Conservation (phyloP, 169 alveolate species). For the Hammondia hammondi region DNA sequence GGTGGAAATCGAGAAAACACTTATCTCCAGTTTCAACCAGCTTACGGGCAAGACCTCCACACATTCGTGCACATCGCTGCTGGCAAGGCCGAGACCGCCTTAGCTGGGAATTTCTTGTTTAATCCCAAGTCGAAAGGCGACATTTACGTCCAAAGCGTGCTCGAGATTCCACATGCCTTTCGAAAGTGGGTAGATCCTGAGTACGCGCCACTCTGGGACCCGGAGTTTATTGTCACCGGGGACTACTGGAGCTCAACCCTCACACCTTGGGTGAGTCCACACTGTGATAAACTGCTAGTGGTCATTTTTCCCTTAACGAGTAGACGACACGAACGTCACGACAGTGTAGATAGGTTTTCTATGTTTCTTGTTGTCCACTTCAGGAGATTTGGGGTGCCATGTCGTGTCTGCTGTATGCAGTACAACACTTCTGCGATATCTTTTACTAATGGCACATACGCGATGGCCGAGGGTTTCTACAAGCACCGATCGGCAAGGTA, state of each 20-base stretch:
- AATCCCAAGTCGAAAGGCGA: not conserved
- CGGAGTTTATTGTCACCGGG: conserved; percentile 28
- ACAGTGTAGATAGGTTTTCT: too few relatives aligned
- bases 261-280: conserved; percentile 22
- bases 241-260: conserved; percentile 39
- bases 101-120: not conserved
- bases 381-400: too few relatives aligned
- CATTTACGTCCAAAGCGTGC: not conserved
- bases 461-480: conserved; percentile 39
- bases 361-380: too few relatives aligned
- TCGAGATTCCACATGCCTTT: conserved; percentile 29
- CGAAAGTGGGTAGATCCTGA: conserved; percentile 11
- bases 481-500: not conserved
- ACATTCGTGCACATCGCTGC: conserved; percentile 33
- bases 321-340: too few relatives aligned
- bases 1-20: not conserved
- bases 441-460: not conserved
- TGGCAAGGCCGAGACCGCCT: not conserved
- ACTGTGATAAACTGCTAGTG: not conserved
- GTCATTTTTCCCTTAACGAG: too few relatives aligned
- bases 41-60: conserved; percentile 28
- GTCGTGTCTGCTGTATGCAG: not conserved
- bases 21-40: conserved; percentile 32
- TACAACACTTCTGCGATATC: not conserved
- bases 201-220: conserved; percentile 42